Base-by-base conservation (phyloP, 441 rosid species). In the Biscutella auriculata region DNA sequence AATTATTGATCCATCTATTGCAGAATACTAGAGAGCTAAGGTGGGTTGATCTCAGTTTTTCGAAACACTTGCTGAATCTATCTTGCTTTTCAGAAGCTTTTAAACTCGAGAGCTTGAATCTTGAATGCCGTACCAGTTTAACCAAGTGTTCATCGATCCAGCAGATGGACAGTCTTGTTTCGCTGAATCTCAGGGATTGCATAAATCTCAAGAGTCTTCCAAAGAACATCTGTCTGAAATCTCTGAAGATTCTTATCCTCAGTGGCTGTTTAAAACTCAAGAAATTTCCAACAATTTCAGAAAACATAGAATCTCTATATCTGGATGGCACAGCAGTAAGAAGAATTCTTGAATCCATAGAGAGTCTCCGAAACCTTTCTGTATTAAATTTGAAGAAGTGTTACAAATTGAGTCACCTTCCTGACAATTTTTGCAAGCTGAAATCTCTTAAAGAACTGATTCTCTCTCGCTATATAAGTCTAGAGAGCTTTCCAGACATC, bases 211-310 rank as follows among this genome's bases (percentile, higher is more conserved):
- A 5, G 11, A 40, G 26, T 11, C 45, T 78, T 35, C 78, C 75
- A 4, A 32, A 41, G 32, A 21, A 8, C 15, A 17, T 60, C 37
- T 28, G 40, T 13, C 19, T 79, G 45, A 44, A 48, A 12, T 58
- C 57, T 46, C 66, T 74, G 8, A 34, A 50, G 33, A 8, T 33
- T 30, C 60, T 75, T 41, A 10, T 42, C 59, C 74, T 71, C 9
- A 64, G 58, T 1, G 69, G 71, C 3, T 70, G 77, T 37, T 69
- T 51, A 53, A 67, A 25, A 3, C 41, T 76, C 15, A 53, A 41
- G 15, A 53, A 11, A 11, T 50, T 76, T 6, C 67, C 76, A 7
- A 34, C 54, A 11, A 39, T 70, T 39, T 62, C 58, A 32, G 57
- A 49, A n/a, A 60, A 61, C 13, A 15, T 65, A 39, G 46, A 30